phyloP scores from a whole-genome alignment of 495 filamentous ascomycete genomes.

The Barbatosphaeria neglecta region DNA sequence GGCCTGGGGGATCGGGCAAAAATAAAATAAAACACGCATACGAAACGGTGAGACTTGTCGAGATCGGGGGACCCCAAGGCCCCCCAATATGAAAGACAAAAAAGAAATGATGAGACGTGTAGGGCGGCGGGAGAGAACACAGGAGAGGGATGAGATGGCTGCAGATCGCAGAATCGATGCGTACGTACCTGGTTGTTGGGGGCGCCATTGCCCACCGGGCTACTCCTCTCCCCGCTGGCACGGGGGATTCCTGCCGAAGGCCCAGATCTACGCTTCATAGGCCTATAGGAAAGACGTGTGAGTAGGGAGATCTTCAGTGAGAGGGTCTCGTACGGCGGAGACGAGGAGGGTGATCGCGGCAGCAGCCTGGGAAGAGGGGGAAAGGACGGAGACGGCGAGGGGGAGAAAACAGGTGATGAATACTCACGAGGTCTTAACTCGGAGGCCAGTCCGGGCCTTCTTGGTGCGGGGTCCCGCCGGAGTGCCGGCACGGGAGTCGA shows the following conservation, averaged over 20 bases:
- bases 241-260: slow-evolving; percentile 40
- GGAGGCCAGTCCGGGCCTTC: slow-evolving; percentile 43
- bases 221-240: slow-evolving; percentile 36
- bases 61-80: no score
- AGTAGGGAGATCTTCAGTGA: slow-evolving; percentile 9
- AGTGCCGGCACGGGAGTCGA: slow-evolving; percentile 44
- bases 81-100: slow-evolving; percentile 1
- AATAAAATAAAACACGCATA: slow-evolving; percentile 2
- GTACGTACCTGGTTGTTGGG: slow-evolving; percentile 33
- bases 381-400: slow-evolving; percentile 5
- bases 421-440: slow-evolving; percentile 63
- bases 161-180: no score
- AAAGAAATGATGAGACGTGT: slow-evolving; percentile 3
- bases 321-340: no score
- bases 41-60: no score
- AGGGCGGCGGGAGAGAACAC: slow-evolving; percentile 4
- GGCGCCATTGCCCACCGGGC: slow-evolving; percentile 32
- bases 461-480: slow-evolving; percentile 42
- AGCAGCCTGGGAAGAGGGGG: background rate
- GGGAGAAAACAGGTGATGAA: slow-evolving; percentile 1
- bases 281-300: slow-evolving; percentile 20
- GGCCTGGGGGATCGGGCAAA: background rate
- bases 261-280: slow-evolving; percentile 45
- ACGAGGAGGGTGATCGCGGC: background rate
- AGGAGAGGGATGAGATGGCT: slow-evolving; percentile 3